Base-by-base conservation (phyloP, 108 stramenopile species). In the Pseudonitzschia multistriata region DNA sequence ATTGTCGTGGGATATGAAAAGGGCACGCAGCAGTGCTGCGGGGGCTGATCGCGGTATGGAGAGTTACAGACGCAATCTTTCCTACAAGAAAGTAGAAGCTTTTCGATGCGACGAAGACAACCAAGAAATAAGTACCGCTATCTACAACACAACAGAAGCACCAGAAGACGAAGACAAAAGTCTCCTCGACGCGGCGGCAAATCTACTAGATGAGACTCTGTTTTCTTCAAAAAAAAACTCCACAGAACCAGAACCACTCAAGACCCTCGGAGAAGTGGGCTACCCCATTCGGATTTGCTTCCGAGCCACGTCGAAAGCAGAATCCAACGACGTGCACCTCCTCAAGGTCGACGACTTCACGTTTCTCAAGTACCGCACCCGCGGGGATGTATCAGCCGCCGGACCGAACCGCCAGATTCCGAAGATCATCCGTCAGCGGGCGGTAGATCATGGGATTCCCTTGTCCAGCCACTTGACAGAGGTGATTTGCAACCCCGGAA, bases 301-400 rank as follows among this genome's bases (percentile, higher is more conserved):
- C 57, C 28, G 29, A 7, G n/a, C 33, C 3, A 35, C 57, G 13
- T 17, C 3, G 5, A 5, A 34, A 14, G 57, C 57, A 34, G n/a
- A 8, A 14, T 59, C 34, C 33, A 14, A 14, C 3, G 14, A 59
- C 34, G 7, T 59, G 19, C 35, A 33, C 21, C 33, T 59, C 19
- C 34, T 59, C 31, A 59, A 59, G 34, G 10, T 59, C 34, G 57
- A 59, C 29, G 57, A 59, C 33, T 59, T 59, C 35, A 10, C 34
- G 5, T 59, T 59, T 35, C 25, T 13, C 31, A 59, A 59, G 29
- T 2, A 59, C 2, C 31, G 57, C 31, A 59, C 57, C 33, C 14
- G 17, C 13, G 28, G 33, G n/a, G 57, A 59, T 30, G n/a, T 59
- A 2, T 8, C 33, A 30, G 57, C 28, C 29, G 57, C 57, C 33